phyloP scores from a whole-genome alignment of 2,329 filamentous ascomycete species.

The Fusarium tricinctum region DNA sequence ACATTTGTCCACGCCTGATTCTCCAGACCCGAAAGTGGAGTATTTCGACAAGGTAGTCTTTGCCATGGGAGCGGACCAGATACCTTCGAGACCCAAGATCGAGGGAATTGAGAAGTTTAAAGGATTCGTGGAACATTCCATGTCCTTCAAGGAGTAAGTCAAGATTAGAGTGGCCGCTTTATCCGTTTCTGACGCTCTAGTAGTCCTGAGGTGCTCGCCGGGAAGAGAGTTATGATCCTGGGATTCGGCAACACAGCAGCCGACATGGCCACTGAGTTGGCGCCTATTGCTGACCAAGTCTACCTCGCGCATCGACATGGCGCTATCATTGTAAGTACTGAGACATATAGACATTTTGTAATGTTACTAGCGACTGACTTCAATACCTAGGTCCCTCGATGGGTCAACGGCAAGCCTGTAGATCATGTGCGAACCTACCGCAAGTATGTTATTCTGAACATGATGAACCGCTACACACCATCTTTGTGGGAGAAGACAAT shows the following conservation, averaged over 20 bases:
- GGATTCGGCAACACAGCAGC: slow-evolving; percentile 17
- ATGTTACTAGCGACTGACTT: background rate
- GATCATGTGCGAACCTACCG: slow-evolving; percentile 16
- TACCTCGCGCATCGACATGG: slow-evolving; percentile 15
- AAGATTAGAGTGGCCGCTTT: rapidly evolving
- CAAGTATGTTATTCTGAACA: slow-evolving; percentile 16
- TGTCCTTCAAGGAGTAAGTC: slow-evolving; percentile 20
- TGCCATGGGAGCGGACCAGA: slow-evolving; percentile 18
- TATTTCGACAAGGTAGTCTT: slow-evolving; percentile 20
- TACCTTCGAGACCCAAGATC: slow-evolving; percentile 5
- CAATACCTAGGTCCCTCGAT: background rate
- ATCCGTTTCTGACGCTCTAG: background rate
- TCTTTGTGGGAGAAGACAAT: slow-evolving; percentile 15
- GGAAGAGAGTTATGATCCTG: slow-evolving; percentile 10
- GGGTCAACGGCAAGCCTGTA: slow-evolving; percentile 17
- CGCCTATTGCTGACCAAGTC: slow-evolving; percentile 6
- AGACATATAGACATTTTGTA: rapidly evolving
- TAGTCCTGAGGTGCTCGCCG: slow-evolving; percentile 4
- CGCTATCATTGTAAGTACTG: slow-evolving; percentile 6
- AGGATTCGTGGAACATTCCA: slow-evolving; percentile 15
- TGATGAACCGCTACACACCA: slow-evolving; percentile 13
- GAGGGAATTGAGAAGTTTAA: slow-evolving; percentile 13
- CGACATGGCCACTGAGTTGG: slow-evolving; percentile 10
- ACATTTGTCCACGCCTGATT: background rate
- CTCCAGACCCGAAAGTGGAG: background rate